These are phyloP conservation scores for Hypomontagnella submonticulosa DNA, from an alignment of 495 filamentous ascomycete genomes.

Conservation along the genomic window DNA sequence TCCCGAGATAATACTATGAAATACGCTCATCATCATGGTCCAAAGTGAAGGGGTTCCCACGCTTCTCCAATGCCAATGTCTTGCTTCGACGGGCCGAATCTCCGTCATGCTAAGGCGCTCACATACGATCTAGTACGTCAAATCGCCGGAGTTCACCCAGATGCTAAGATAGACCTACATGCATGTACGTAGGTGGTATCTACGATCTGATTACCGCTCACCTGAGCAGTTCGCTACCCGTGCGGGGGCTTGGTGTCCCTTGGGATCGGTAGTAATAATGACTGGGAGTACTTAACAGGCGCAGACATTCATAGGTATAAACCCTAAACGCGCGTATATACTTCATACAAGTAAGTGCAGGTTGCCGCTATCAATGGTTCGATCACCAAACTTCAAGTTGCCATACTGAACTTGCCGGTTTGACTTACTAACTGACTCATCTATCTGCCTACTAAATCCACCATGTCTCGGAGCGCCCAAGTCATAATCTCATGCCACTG, in stretches of 20 bases:
- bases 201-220: neutral
- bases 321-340: too few relatives aligned
- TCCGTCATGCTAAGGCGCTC: constrained; percentile 10
- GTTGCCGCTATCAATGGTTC: too few relatives aligned
- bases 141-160: too few relatives aligned
- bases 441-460: neutral
- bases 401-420: too few relatives aligned
- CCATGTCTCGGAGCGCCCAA: constrained; percentile 5
- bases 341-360: too few relatives aligned
- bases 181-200: constrained; percentile 3
- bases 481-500: constrained; percentile 67
- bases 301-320: too few relatives aligned
- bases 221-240: too few relatives aligned
- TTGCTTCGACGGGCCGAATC: constrained; percentile 27
- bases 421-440: neutral
- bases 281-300: too few relatives aligned
- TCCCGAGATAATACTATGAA: neutral
- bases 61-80: constrained; percentile 4
- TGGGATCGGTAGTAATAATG: too few relatives aligned
- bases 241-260: too few relatives aligned
- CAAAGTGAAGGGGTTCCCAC: neutral
- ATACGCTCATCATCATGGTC: constrained; percentile 1
- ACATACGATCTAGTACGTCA: neutral
- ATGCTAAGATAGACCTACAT: too few relatives aligned
- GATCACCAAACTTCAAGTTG: too few relatives aligned